Evolutionary conservation across 2,329 filamentous ascomycete species (phyloP).

Genomic region (Diaporthe ampelina): DNA sequence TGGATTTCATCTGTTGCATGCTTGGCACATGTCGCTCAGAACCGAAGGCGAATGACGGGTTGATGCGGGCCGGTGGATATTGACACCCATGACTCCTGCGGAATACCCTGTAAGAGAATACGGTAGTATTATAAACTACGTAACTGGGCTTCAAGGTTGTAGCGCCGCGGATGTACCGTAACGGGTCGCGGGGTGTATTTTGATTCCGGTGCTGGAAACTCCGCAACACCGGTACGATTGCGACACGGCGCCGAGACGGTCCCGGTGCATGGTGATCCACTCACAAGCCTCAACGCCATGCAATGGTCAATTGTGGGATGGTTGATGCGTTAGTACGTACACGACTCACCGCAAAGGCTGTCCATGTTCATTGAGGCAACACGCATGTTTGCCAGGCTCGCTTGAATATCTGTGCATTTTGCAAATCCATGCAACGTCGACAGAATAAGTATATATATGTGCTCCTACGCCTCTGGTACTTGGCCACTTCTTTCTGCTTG

Average conservation of each 20-base stretch:
- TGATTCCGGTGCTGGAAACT: not conserved
- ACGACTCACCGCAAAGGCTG: not conserved
- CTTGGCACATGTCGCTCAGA: not conserved
- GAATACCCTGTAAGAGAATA: not conserved
- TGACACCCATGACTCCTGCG: not conserved
- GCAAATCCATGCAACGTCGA: not conserved
- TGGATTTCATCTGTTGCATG: not conserved
- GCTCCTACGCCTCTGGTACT: not conserved
- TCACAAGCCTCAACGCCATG: not conserved
- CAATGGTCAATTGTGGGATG: not conserved
- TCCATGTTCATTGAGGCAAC: not conserved
- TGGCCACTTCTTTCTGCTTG: not conserved
- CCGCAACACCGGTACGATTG: not conserved
- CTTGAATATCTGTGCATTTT: not conserved
- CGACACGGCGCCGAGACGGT: slow-evolving; percentile 15
- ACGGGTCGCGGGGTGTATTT: not conserved
- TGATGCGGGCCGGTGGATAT: not conserved
- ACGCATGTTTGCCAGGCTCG: not conserved
- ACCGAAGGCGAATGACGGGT: too few relatives aligned
- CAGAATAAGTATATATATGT: not conserved
- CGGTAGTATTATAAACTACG: not conserved
- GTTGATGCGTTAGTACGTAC: not conserved
- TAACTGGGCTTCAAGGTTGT: not conserved
- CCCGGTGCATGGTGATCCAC: slow-evolving; percentile 12
- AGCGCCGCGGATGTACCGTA: not conserved